Evolutionary conservation across 768 basidiomycete species (phyloP).

Genomic region (Podaxis sp.): DNA sequence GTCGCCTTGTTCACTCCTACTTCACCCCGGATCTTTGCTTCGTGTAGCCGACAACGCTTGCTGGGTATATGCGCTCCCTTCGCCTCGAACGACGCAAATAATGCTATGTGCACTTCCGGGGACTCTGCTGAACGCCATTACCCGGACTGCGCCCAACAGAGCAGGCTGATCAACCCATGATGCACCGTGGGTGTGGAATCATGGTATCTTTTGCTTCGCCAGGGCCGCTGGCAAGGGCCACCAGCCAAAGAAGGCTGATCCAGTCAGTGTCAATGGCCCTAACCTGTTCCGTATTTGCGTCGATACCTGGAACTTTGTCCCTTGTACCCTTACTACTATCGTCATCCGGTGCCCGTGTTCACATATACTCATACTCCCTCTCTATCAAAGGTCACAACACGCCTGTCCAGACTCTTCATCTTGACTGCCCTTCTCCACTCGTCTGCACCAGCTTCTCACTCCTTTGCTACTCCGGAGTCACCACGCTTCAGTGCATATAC

Average conservation of each 20-base stretch:
- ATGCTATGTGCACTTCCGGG: background rate
- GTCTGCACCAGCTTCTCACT: background rate
- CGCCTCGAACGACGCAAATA: background rate
- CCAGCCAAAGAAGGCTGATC: constrained; percentile 2
- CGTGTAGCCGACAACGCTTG: background rate
- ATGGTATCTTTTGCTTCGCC: background rate
- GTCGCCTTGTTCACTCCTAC: background rate
- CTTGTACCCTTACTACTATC: constrained; percentile 7
- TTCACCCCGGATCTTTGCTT: background rate
- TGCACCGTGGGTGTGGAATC: constrained; percentile 5
- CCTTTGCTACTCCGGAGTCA: background rate
- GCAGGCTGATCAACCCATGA: constrained; percentile 7
- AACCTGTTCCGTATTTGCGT: background rate
- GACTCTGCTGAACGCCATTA: background rate
- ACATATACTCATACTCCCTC: background rate
- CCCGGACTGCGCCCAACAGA: background rate
- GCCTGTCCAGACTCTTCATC: background rate
- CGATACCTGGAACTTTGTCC: constrained; percentile 1
- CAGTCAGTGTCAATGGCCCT: background rate
- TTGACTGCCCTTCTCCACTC: background rate
- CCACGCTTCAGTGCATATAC: background rate
- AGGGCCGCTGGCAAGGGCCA: constrained; percentile 10
- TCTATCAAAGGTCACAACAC: background rate
- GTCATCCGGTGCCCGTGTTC: constrained; percentile 4
- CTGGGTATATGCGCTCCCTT: background rate